phyloP scores from a whole-genome alignment of 2,329 filamentous ascomycete species.

The Elsinoe arachidis region DNA sequence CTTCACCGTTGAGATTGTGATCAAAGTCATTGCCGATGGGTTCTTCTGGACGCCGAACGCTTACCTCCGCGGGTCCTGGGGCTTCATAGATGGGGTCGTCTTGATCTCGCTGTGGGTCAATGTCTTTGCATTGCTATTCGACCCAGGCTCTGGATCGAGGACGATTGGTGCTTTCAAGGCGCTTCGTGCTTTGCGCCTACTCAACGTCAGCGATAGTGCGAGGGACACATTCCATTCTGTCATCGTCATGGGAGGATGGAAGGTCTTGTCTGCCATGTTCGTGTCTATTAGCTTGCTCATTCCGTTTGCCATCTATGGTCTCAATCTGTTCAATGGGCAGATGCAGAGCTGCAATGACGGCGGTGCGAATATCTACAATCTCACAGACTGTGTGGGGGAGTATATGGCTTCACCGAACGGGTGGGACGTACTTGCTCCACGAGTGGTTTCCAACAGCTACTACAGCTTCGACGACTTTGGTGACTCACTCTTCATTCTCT shows the following conservation, averaged over 20 bases:
- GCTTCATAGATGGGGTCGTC: constrained; percentile 86
- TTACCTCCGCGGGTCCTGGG: constrained; percentile 94
- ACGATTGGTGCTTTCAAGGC: constrained; percentile 97
- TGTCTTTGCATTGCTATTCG: constrained; percentile 70
- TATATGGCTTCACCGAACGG: constrained; percentile 67
- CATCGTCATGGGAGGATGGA: constrained; percentile 89
- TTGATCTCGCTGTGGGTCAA: constrained; percentile 93
- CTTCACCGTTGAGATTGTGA: constrained; percentile 75
- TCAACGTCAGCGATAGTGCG: constrained; percentile 94
- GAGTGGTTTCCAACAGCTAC: constrained; percentile 70
- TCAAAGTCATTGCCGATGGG: constrained; percentile 92
- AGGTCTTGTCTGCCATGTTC: constrained; percentile 83
- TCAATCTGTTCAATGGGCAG: constrained; percentile 84
- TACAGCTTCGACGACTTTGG: constrained; percentile 94
- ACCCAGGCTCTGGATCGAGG: constrained; percentile 76
- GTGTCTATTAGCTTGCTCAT: constrained; percentile 91
- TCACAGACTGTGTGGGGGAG: constrained; percentile 76
- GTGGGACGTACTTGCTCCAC: constrained; percentile 77
- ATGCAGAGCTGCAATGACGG: constrained; percentile 74
- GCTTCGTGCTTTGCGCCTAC: constrained; percentile 74
- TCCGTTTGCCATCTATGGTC: constrained; percentile 90
- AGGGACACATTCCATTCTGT: constrained; percentile 94
- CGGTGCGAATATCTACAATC: constrained; percentile 45
- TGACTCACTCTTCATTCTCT: constrained; percentile 88
- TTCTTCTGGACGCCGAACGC: constrained; percentile 96